Evolutionary conservation across 257 asterid genomes (phyloP), one percentile per base, ranked within the genome.

Genomic region (Nicotiana benthamiana): DNA sequence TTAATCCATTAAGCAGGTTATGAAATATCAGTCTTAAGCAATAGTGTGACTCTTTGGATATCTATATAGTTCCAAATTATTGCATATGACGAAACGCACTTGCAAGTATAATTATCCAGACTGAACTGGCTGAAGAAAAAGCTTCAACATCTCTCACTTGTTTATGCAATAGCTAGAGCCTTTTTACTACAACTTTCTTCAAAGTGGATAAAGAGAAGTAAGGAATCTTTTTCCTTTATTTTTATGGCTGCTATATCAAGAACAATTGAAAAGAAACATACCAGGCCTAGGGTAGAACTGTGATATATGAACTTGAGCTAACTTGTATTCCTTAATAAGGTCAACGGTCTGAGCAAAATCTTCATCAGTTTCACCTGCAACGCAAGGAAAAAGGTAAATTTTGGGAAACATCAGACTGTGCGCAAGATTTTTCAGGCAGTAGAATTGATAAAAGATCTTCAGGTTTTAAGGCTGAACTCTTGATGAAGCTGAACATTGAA

Each of bases 251-350:
- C 40, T 48, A 46, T 24, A 48, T 72, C 54, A 18, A 67, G n/a
- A 70, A 32, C 46, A 12, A 13, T 70, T 48, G 12, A 72, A 57
- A 46, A 68, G 81, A 67, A 77, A 81, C 89, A 78, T 83, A 94
- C 98, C 98, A 48, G 98, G 98, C 65, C 96, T 91, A 81, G 97
- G 97, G 87, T 94, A 94, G 84, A 91, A 94, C 83, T 94, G 97
- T 80, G 98, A 94, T 84, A 94, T 94, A 88, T 93, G 98, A 84
- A 94, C 97, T 90, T 90, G 98, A 83, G 97, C 86, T 82, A 94
- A 85, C 86, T 90, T 90, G 90, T 94, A 93, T 60, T 91, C 91
- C 91, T 85, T 93, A 79, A 94, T 86, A 82, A 94, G 97, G 86
- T 91, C 85, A 80, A 93, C 86, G 3, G 97, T 94, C 80, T 88